A percentile compares a stretch with the other conserved stretches of the same genome.
phyloP scores from a whole-genome alignment of 495 filamentous ascomycete species.

The Daldinia childiae region DNA sequence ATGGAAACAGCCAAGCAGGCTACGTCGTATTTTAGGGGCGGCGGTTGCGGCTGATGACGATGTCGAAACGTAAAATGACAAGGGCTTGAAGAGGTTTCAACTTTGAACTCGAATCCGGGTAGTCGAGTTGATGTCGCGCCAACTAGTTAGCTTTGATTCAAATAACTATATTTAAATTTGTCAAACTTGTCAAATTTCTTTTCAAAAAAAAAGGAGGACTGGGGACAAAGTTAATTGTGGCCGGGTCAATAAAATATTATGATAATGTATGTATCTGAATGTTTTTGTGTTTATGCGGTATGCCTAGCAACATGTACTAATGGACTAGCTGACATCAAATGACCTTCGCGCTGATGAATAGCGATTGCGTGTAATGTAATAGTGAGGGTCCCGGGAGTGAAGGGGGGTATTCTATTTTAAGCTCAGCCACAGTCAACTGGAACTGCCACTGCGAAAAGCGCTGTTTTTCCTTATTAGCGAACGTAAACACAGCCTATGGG shows the following conservation, averaged over 20 bases:
- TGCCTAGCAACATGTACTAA: slow-evolving; percentile 15
- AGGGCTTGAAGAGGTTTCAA: slow-evolving; percentile 12
- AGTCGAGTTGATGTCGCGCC: background rate
- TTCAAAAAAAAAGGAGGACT: background rate
- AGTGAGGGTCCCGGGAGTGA: background rate
- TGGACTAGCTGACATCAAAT: slow-evolving; percentile 22
- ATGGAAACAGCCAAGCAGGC: slow-evolving; percentile 37
- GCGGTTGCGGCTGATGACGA: slow-evolving; percentile 35
- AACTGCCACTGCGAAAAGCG: background rate
- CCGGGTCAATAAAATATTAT: slow-evolving; percentile 6
- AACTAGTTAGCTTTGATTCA: slow-evolving; percentile 3
- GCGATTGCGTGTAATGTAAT: slow-evolving; percentile 30
- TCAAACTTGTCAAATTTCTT: background rate
- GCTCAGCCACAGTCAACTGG: slow-evolving; percentile 36
- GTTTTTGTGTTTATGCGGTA: slow-evolving; percentile 11
- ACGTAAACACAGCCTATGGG: slow-evolving; percentile 23
- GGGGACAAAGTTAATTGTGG: background rate
- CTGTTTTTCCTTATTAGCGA: background rate
- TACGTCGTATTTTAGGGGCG: slow-evolving; percentile 38
- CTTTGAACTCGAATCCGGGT: slow-evolving; percentile 2
- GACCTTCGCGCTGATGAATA: slow-evolving; percentile 31
- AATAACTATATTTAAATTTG: background rate
- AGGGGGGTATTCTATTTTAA: slow-evolving; percentile 30
- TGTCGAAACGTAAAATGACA: slow-evolving; percentile 17
- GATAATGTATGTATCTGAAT: background rate